Evolutionary conservation across 306 rosid species (phyloP).

Genomic region (Lotus japonicus): DNA sequence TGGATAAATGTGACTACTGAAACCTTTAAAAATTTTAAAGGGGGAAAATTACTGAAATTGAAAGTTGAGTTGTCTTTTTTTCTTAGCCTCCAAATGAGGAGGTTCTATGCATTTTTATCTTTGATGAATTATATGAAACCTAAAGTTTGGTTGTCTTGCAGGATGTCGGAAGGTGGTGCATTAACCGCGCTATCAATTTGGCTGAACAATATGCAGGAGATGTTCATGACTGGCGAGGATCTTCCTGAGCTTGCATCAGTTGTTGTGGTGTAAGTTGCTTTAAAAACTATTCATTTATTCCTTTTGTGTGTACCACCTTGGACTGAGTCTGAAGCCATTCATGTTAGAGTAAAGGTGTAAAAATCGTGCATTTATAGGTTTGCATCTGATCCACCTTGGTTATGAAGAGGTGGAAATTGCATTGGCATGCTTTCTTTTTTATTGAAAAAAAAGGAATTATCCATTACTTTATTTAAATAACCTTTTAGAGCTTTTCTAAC

Average conservation of each 20-base stretch:
- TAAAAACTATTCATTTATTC: background rate
- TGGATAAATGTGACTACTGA: background rate
- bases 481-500: conserved; percentile 10
- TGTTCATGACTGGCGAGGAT: conserved; percentile 52
- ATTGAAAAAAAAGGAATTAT: no score
- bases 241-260: conserved; percentile 85
- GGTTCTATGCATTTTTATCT: background rate
- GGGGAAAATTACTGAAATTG: background rate
- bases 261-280: conserved; percentile 70
- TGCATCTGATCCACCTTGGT: no score
- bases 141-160: conserved; percentile 32
- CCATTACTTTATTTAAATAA: background rate
- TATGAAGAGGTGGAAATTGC: no score
- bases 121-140: conserved; percentile 11
- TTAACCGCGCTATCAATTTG: conserved; percentile 82
- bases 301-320: conserved; percentile 8
- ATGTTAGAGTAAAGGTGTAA: background rate
- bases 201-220: conserved; percentile 70
- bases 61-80: background rate
- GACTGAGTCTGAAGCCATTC: background rate
- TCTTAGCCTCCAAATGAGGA: background rate
- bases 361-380: background rate
- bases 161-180: conserved; percentile 96
- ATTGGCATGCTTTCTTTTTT: no score
- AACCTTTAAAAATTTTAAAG: conserved; percentile 3